Percentiles rank a stretch among this genome's conserved stretches.
These are phyloP conservation scores for Ustilago curta DNA, from an alignment of 1,284 basidiomycete species.

Conservation along the genomic window DNA sequence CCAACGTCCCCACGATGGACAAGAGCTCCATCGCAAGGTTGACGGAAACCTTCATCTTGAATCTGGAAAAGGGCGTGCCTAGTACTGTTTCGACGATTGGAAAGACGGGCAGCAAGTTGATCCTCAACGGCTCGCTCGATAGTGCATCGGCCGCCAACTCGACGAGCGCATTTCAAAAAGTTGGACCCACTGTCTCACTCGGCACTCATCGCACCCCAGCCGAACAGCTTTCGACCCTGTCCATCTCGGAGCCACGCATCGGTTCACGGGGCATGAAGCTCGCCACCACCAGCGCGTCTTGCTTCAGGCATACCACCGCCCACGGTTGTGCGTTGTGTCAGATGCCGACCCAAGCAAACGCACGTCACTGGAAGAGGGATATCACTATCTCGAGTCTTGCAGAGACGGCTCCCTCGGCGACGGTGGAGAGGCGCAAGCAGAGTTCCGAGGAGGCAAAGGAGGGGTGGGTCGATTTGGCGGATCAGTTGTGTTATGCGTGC, in stretches of 20 bases:
- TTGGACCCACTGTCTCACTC: constrained; percentile 40
- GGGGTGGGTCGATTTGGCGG: constrained; percentile 23
- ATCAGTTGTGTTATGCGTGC: constrained; percentile 39
- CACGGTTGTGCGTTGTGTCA: constrained; percentile 60
- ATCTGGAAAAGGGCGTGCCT: constrained; percentile 62
- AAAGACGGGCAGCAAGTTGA: constrained; percentile 63
- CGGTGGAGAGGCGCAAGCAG: not conserved
- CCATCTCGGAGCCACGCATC: constrained; percentile 36
- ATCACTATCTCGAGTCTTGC: constrained; percentile 50
- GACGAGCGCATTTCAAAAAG: constrained; percentile 27
- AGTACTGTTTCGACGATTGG: constrained; percentile 64
- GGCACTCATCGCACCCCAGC: not conserved
- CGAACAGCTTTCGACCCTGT: no score
- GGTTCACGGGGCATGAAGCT: constrained; percentile 51
- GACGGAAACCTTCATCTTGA: constrained; percentile 59
- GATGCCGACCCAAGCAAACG: constrained; percentile 51
- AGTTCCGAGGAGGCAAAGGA: not conserved
- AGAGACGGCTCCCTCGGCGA: constrained; percentile 19
- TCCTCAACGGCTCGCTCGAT: constrained; percentile 30
- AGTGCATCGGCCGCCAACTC: constrained; percentile 7
- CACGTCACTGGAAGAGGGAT: constrained; percentile 58
- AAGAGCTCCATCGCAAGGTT: constrained; percentile 59
- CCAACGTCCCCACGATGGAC: constrained; percentile 34
- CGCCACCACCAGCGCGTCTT: constrained; percentile 46
- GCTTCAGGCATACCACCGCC: constrained; percentile 18